Evolutionary conservation across 1,139 yeast species (phyloP).

Genomic region (Debaryomycetaceae sp.): DNA sequence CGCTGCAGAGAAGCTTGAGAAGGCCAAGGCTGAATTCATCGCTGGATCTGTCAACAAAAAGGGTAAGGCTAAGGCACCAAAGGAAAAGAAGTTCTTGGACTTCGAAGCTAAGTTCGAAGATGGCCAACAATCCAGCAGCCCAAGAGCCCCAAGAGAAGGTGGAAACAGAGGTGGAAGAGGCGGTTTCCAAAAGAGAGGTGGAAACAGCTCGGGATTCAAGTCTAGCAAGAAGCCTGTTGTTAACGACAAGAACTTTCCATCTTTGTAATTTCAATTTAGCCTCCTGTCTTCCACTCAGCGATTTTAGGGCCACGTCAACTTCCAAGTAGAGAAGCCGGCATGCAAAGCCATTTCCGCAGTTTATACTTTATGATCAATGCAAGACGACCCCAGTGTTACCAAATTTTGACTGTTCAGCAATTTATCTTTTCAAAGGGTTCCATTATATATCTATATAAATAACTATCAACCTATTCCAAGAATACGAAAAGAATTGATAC

Average conservation of each 20-base stretch:
- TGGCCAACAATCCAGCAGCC: slow-evolving; percentile 19
- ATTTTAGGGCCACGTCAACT: background rate
- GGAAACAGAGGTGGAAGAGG: slow-evolving; percentile 17
- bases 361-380: background rate
- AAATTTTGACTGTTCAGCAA: background rate
- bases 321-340: background rate
- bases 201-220: slow-evolving; percentile 20
- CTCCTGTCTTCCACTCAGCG: background rate
- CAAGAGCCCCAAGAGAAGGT: slow-evolving; percentile 14
- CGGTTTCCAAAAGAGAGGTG: slow-evolving; percentile 13
- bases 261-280: slow-evolving; percentile 30
- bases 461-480: too few species aligned
- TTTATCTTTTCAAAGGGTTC: background rate
- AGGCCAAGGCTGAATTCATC: slow-evolving; percentile 54
- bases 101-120: slow-evolving; percentile 65
- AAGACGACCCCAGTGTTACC: background rate
- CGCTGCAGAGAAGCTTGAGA: slow-evolving; percentile 61
- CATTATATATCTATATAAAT: background rate
- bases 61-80: slow-evolving; percentile 57
- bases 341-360: background rate
- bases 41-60: slow-evolving; percentile 58
- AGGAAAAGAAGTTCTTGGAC: slow-evolving; percentile 69
- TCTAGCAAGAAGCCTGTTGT: slow-evolving; percentile 39
- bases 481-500: too few species aligned
- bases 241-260: slow-evolving; percentile 63